phyloP scores from a whole-genome alignment of 2,329 filamentous ascomycete genomes.

The Zarea fungicola region DNA sequence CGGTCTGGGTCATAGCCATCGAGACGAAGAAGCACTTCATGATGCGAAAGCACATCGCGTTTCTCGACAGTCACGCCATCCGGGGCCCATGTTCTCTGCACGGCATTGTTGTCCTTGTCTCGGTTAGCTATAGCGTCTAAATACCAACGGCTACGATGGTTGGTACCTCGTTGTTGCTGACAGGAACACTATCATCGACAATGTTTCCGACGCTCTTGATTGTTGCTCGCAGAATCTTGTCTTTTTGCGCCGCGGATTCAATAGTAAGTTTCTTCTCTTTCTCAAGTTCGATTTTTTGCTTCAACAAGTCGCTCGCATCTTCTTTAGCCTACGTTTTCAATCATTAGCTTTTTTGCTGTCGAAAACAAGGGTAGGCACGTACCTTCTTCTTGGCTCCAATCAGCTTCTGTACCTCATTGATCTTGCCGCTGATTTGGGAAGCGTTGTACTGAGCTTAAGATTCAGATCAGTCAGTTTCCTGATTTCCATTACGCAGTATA shows the following conservation, averaged over 20 bases:
- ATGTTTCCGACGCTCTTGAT: constrained; percentile 66
- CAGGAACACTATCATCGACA: constrained; percentile 81
- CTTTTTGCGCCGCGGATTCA: constrained; percentile 70
- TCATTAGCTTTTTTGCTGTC: background rate
- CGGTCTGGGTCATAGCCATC: constrained; percentile 92
- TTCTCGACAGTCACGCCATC: constrained; percentile 70
- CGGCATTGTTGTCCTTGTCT: constrained; percentile 66
- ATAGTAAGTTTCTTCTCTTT: constrained; percentile 77
- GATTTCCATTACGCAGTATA: background rate
- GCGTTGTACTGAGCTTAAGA: constrained; percentile 61
- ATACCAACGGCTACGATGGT: background rate
- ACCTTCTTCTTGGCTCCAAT: constrained; percentile 91
- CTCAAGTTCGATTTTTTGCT: constrained; percentile 71
- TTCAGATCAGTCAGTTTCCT: background rate
- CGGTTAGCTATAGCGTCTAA: background rate
- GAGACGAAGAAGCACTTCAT: constrained; percentile 83
- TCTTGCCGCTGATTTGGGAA: constrained; percentile 74
- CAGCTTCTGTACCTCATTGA: constrained; percentile 85
- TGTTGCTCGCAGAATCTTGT: constrained; percentile 67
- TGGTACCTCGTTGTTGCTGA: constrained; percentile 71
- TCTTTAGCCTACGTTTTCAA: constrained; percentile 62
- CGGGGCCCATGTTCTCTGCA: constrained; percentile 75
- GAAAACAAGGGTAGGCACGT: constrained; percentile 11
- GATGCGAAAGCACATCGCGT: constrained; percentile 77
- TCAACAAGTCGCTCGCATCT: constrained; percentile 72